Percentiles rank a stretch among this genome's conserved stretches.
Conservation (phyloP, 495 filamentous ascomycete species). For the Lepraria neglecta region DNA sequence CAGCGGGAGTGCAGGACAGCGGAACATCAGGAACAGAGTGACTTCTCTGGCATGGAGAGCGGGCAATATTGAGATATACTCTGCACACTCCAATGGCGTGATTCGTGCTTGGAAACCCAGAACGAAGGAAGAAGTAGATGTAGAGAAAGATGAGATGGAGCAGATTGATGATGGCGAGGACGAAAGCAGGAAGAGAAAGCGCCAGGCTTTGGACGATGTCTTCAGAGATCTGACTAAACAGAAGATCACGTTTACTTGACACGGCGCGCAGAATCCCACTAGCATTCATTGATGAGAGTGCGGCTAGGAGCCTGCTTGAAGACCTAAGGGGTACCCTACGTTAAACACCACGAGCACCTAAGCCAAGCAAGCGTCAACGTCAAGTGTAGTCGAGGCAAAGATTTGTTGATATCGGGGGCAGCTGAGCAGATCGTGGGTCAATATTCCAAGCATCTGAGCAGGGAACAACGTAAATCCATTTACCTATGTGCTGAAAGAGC, state of each 20-base stretch:
- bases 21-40: conserved; percentile 51
- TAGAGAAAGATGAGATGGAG: conserved; percentile 39
- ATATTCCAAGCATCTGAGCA: no score
- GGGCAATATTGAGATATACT: conserved; percentile 47
- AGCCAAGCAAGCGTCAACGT: no score
- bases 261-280: no score
- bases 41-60: conserved; percentile 67
- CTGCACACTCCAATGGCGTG: conserved; percentile 48
- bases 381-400: no score
- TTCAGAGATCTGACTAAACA: conserved; percentile 33
- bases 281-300: no score
- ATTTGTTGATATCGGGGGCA: no score
- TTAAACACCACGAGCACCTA: no score
- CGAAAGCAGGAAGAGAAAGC: conserved; percentile 45
- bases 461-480: no score
- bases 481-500: no score
- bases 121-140: conserved; percentile 49
- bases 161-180: conserved; percentile 34
- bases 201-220: conserved; percentile 45
- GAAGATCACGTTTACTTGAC: conserved; percentile 32
- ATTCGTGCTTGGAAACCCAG: conserved; percentile 50
- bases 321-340: no score
- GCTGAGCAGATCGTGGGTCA: no score
- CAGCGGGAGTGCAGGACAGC: conserved; percentile 33
- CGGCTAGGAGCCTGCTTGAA: no score